Percentiles rank a stretch among this genome's conserved stretches.
Evolutionary conservation across 2,329 filamentous ascomycete genomes (phyloP).

Genomic region (Bipolaris bicolor): DNA sequence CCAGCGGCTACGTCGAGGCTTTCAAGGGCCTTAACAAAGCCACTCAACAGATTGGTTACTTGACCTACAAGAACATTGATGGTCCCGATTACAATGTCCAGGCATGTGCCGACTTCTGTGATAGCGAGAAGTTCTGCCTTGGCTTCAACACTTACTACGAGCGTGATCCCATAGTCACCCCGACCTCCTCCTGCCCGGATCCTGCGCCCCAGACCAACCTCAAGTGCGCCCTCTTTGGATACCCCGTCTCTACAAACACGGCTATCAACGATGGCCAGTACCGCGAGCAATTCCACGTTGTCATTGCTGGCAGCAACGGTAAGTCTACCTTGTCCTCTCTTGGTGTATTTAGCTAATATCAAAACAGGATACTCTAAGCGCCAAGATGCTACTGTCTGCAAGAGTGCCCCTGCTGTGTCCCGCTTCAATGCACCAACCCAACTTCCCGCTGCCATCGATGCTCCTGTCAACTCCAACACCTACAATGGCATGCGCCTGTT

Average conservation of each 20-base stretch:
- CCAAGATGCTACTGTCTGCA: constrained; percentile 5
- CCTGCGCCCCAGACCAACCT: constrained; percentile 33
- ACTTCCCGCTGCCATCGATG: constrained; percentile 36
- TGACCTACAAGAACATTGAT: constrained; percentile 36
- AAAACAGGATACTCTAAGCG: constrained; percentile 34
- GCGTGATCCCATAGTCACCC: constrained; percentile 31
- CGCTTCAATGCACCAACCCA: constrained; percentile 27
- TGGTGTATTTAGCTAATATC: background rate
- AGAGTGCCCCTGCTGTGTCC: constrained; percentile 7
- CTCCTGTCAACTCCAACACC: constrained; percentile 26
- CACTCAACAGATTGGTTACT: constrained; percentile 35
- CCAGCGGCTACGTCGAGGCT: constrained; percentile 23
- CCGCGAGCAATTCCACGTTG: constrained; percentile 33
- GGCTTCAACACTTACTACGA: constrained; percentile 42
- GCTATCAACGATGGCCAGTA: constrained; percentile 36
- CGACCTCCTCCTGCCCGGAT: constrained; percentile 24
- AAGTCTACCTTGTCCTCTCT: background rate
- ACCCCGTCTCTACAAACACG: constrained; percentile 24
- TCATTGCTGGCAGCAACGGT: constrained; percentile 36
- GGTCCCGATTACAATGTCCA: constrained; percentile 21
- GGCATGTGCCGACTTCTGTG: constrained; percentile 28
- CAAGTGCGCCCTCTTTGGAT: constrained; percentile 39
- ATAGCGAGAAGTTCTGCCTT: constrained; percentile 32
- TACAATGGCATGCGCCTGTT: constrained; percentile 41
- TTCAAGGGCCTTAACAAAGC: constrained; percentile 26